Evolutionary conservation across 163 green algal species (phyloP).

Genomic region (Chlorella variabilis): DNA sequence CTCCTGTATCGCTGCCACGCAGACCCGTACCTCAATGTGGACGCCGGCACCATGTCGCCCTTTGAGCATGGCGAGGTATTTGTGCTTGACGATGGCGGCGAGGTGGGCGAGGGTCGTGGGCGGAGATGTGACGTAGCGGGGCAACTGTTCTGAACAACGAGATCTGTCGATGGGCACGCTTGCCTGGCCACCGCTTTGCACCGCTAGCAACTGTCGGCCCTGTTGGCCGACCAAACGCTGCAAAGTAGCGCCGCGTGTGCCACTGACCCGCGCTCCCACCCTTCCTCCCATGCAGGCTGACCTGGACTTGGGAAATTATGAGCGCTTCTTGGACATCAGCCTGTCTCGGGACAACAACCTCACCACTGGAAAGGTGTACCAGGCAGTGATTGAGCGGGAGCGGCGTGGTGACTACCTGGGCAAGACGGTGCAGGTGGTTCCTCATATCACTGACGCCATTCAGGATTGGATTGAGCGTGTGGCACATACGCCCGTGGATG

Average conservation of each 20-base stretch:
- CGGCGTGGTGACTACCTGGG: constrained; percentile 97
- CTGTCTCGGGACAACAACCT: constrained; percentile 98
- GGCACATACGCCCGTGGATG: constrained; percentile 91
- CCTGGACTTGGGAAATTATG: constrained; percentile 99
- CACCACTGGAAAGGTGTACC: constrained; percentile 99
- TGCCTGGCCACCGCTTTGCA: too few relatives aligned
- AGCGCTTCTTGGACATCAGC: constrained; percentile 98
- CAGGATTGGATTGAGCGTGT: constrained; percentile 99
- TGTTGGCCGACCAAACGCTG: too few relatives aligned
- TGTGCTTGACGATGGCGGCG: constrained; percentile 97
- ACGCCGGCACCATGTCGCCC: constrained; percentile 99
- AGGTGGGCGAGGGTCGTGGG: constrained; percentile 62
- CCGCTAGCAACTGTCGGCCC: too few relatives aligned
- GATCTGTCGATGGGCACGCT: too few relatives aligned
- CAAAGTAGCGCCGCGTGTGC: too few relatives aligned
- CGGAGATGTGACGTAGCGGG: too few relatives aligned
- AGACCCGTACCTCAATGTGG: constrained; percentile 99
- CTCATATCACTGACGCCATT: constrained; percentile 97
- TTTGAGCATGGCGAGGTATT: constrained; percentile 99
- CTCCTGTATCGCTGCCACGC: constrained; percentile 15
- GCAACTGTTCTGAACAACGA: too few relatives aligned
- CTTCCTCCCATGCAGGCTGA: constrained; percentile 89
- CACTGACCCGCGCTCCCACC: too few relatives aligned
- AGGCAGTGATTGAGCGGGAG: constrained; percentile 97
- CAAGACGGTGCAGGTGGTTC: constrained; percentile 98